Conservation (phyloP, 345 rosid species). For the Aethionema arabicum region DNA sequence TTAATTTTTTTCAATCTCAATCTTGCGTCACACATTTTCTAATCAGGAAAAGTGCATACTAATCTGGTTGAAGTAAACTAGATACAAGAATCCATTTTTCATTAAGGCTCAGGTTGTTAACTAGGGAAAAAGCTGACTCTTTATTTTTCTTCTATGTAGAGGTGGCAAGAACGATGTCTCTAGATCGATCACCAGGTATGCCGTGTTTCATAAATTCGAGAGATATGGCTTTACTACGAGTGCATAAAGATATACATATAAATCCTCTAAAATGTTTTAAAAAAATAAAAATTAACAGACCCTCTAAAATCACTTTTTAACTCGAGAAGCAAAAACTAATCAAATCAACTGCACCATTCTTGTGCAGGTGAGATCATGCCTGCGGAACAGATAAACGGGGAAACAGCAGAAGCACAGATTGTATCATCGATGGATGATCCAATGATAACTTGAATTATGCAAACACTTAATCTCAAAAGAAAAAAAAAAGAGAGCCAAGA, state of each 20-base stretch:
- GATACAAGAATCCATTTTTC: background rate
- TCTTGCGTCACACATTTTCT: slow-evolving; percentile 1
- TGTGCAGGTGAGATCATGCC: slow-evolving; percentile 55
- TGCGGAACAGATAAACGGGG: slow-evolving; percentile 45
- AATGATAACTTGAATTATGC: slow-evolving; percentile 54
- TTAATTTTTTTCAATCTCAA: slow-evolving; percentile 15
- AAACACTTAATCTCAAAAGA: slow-evolving; percentile 14
- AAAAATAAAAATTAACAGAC: background rate
- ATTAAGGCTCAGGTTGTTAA: background rate
- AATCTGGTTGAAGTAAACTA: slow-evolving; percentile 8
- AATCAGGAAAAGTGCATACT: background rate
- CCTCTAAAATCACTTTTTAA: background rate
- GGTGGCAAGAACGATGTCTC: slow-evolving; percentile 41
- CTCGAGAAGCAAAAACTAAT: slow-evolving; percentile 1
- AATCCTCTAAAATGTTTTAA: background rate
- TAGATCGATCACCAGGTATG: slow-evolving; percentile 38
- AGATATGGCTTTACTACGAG: background rate
- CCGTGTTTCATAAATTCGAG: background rate
- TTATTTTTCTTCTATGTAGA: slow-evolving; percentile 31
- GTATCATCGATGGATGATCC: slow-evolving; percentile 68
- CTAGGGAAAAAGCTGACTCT: slow-evolving; percentile 22
- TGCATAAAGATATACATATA: background rate
- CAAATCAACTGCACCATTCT: background rate
- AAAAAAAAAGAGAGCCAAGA: slow-evolving; percentile 36
- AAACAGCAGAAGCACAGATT: slow-evolving; percentile 57